Evolutionary conservation across 116 monocot species (phyloP), one percentile per base, ranked within the genome.

Genomic region (Posidonia oceanica): DNA sequence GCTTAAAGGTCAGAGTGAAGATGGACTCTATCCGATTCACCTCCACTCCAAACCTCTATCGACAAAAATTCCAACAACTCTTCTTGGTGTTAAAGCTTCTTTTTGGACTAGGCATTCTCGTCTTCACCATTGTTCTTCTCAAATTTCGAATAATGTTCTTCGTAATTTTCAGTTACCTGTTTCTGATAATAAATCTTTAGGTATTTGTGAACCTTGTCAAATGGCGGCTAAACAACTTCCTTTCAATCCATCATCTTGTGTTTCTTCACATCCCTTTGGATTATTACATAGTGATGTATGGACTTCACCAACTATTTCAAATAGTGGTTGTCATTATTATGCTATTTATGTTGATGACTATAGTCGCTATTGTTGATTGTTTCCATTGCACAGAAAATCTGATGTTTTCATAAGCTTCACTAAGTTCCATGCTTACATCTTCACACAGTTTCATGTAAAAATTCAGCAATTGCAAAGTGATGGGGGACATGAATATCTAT

Each of bases 261-360:
- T 29, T 29, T 29, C 29, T 29, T 29, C 10, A 6, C 21, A 21
- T 63, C 63, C 63, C 21, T 63, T 63, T 29, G 63, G 4, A 29
- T 37, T 63, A 29, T 37, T 63, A 8, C 36, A 63, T 8, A 36
- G 63, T 63, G 63, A 63, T 63, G 63, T 63, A n/a, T 63, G 63
- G 36, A 38, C 36, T 3, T 36, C 22, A 14, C 36, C 22, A 14
- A 23, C 36, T 63, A 37, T 63, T 38, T 63, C 22, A 13, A 14
- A 63, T 63, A 38, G 38, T 63, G 11, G 29, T 29, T 29, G 29
- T 29, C 29, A 29, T 29, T 29, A 63, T 63, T 63, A 37, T 63
- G 36, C 22, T 20, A 36, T 63, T 23, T 38, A 36, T 63, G 4
- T 38, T 29, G 63, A 63, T 63, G 63, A 63, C 22, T 63, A 63